A percentile compares a stretch with the other conserved stretches of the same genome.
phyloP scores from a whole-genome alignment of 805 yeast species.

The Yamadazyma paraphyllophila region DNA sequence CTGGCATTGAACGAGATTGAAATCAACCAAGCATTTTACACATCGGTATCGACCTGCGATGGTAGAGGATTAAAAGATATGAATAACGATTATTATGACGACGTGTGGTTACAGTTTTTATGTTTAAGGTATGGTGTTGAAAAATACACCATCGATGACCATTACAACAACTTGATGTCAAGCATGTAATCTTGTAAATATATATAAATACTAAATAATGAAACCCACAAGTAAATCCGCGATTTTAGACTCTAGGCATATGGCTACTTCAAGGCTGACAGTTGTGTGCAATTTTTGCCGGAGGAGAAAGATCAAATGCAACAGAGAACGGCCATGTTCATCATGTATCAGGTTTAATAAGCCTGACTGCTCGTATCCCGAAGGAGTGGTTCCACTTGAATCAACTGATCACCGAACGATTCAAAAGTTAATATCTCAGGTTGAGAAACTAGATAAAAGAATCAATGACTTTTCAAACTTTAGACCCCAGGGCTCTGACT shows the following conservation, averaged over 20 bases:
- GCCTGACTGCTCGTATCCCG: slow-evolving; percentile 5
- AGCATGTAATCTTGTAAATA: not conserved
- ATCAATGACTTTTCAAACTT: not conserved
- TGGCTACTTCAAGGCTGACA: slow-evolving; percentile 6
- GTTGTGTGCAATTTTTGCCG: slow-evolving; percentile 13
- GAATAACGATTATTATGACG: not conserved
- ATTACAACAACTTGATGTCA: not conserved
- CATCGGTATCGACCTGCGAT: not conserved
- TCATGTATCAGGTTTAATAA: slow-evolving; percentile 10
- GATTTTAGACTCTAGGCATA: not conserved
- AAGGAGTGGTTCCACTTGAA: slow-evolving; percentile 1
- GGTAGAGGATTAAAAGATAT: not conserved
- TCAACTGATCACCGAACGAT: slow-evolving; percentile 2
- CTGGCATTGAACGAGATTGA: slow-evolving; percentile 7
- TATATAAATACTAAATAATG: too few relatives aligned
- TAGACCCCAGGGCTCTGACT: not conserved
- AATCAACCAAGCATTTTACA: slow-evolving; percentile 7
- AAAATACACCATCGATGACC: slow-evolving; percentile 1
- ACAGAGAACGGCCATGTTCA: slow-evolving; percentile 12
- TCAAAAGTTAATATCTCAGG: not conserved
- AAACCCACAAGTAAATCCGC: not conserved
- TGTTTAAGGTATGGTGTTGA: not conserved
- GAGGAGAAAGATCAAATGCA: slow-evolving; percentile 13
- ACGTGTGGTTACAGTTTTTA: slow-evolving; percentile 1
- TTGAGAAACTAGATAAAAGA: slow-evolving; percentile 6